phyloP scores from a whole-genome alignment of 2,329 filamentous ascomycete genomes.

The Bipolaris sorokiniana region DNA sequence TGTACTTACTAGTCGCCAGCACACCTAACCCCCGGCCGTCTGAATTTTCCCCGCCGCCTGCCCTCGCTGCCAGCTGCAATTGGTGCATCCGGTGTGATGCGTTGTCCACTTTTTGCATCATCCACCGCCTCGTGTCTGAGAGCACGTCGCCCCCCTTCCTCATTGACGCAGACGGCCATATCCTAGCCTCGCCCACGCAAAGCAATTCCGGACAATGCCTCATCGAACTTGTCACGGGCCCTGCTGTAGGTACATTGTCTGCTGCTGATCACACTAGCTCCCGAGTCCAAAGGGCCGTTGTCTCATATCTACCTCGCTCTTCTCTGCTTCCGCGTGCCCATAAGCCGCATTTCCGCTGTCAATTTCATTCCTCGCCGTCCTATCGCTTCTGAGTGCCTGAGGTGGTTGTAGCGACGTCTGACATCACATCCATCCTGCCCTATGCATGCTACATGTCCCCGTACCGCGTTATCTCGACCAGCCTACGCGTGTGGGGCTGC shows the following conservation, averaged over 20 bases:
- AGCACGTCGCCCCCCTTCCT: slow-evolving; percentile 7
- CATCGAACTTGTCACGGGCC: slow-evolving; percentile 8
- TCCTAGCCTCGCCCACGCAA: slow-evolving; percentile 4
- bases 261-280: slow-evolving; percentile 18
- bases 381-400: neutral
- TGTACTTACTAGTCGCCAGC: slow-evolving; percentile 11
- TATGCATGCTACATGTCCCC: neutral
- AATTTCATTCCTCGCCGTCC: slow-evolving; percentile 8
- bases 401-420: neutral
- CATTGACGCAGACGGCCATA: slow-evolving; percentile 2
- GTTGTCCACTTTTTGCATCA: slow-evolving; percentile 34
- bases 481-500: neutral
- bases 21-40: slow-evolving; percentile 13
- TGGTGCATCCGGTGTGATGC: slow-evolving; percentile 26
- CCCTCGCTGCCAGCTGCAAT: slow-evolving; percentile 15
- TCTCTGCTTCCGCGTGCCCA: neutral
- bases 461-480: neutral
- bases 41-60: slow-evolving; percentile 13
- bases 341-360: slow-evolving; percentile 13
- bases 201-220: slow-evolving; percentile 5
- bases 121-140: slow-evolving; percentile 17
- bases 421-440: neutral
- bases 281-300: slow-evolving; percentile 14
- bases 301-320: slow-evolving; percentile 6
- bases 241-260: slow-evolving; percentile 14